Base-by-base conservation (phyloP, 1,284 basidiomycete genomes). In the Coniophora puteana region DNA sequence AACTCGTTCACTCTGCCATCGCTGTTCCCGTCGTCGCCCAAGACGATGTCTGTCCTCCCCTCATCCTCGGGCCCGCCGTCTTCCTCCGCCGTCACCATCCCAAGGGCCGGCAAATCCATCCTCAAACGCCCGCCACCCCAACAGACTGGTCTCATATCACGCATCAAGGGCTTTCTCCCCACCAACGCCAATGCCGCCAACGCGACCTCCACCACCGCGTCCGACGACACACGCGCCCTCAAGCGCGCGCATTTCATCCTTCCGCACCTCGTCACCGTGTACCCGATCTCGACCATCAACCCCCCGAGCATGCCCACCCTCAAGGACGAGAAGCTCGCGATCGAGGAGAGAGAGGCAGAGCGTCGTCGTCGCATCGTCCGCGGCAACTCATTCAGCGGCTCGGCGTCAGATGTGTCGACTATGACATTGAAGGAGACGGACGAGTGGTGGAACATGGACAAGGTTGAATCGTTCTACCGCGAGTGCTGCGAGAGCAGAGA, bases 191-290 rank as follows among this genome's bases (percentile, higher is more conserved):
- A 56, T 8, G 7, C 49, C 5, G 17, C 47, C 16, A 31, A 39
- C 2, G 23, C 21, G n/a, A 13, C 47, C 17, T 27, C 36, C n/a
- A 35, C 27, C 33, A 39, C 41, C 2, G 6, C 25, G 30, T 18
- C 57, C n/a, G 66, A 66, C 24, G 68, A 69, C 54, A 44, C 44
- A 23, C 73, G 68, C 51, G 78, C 88, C 5, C 72, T 93, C 46
- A 92, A 88, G 58, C 70, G 88, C 39, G 89, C 89, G 0, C 88
- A 93, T 51, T 93, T 92, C 57, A 86, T 91, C 49, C 68, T 93
- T 3, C 89, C 88, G 0, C 77, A 84, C 53, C 77, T 93, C 54
- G 80, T 79, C 24, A 89, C 83, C 18, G 80, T 91, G 20, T 95
- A 93, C 58, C 89, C 89, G 1, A 93, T 94, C 57, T 86, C 83